Conservation (phyloP, 495 filamentous ascomycete genomes). For the Aspergillus wentii region DNA sequence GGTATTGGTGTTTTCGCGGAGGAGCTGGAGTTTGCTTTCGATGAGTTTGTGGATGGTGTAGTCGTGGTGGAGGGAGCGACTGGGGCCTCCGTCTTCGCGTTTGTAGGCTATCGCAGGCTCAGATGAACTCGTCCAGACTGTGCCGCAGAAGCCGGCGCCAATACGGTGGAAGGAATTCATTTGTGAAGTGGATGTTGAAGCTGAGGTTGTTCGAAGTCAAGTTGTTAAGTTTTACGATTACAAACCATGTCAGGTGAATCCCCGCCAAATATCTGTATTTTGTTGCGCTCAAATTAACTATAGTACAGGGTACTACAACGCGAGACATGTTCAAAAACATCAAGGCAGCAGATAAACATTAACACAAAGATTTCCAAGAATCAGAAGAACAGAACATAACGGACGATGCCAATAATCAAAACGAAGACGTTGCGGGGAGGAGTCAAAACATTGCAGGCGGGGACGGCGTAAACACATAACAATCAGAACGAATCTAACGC, state of each 20-base stretch:
- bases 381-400: conserved; percentile 3
- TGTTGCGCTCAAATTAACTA: neutral
- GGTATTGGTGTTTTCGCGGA: neutral
- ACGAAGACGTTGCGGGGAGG: conserved; percentile 2
- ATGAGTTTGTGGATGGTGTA: conserved; percentile 25
- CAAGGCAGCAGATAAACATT: neutral
- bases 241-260: too few species aligned
- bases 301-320: conserved; percentile 8
- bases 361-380: conserved; percentile 8
- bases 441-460: conserved; percentile 7
- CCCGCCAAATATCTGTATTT: conserved; percentile 11
- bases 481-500: conserved; percentile 16
- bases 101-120: conserved; percentile 19
- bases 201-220: too few species aligned
- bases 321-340: conserved; percentile 5
- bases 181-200: too few species aligned
- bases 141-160: conserved; percentile 15
- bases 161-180: neutral
- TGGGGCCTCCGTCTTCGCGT: conserved; percentile 31
- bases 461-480: conserved; percentile 22
- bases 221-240: neutral
- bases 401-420: conserved; percentile 6
- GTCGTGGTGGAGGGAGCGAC: conserved; percentile 29
- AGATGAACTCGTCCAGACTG: conserved; percentile 20
- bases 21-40: conserved; percentile 6